Conservation (phyloP, 768 basidiomycete species). For the Clavulina sp. region DNA sequence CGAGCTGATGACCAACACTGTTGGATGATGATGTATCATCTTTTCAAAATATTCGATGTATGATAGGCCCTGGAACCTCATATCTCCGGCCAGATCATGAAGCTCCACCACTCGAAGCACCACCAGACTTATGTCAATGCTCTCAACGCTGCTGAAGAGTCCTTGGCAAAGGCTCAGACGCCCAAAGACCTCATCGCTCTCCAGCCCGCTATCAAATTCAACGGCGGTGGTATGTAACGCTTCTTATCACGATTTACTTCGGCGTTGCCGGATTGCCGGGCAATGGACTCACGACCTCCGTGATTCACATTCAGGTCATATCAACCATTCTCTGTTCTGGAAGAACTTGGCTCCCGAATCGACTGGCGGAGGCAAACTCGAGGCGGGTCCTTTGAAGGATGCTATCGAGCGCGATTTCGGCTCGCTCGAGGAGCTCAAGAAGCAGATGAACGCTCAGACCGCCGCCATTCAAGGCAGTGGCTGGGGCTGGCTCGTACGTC, state of each 20-base stretch:
- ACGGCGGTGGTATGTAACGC: slow-evolving; percentile 67
- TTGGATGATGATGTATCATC: neutral
- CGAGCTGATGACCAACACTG: neutral
- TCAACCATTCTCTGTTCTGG: slow-evolving; percentile 97
- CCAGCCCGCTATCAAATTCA: slow-evolving; percentile 89
- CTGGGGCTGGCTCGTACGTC: slow-evolving; percentile 88
- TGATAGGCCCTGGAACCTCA: slow-evolving; percentile 77
- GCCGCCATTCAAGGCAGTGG: slow-evolving; percentile 92
- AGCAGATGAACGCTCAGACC: slow-evolving; percentile 68
- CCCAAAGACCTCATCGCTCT: slow-evolving; percentile 64
- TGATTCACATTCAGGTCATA: slow-evolving; percentile 47
- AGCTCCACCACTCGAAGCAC: slow-evolving; percentile 71
- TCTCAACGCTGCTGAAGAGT: slow-evolving; percentile 79
- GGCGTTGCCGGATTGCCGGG: neutral
- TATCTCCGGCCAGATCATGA: slow-evolving; percentile 88
- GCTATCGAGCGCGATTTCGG: slow-evolving; percentile 74
- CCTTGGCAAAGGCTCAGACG: slow-evolving; percentile 42
- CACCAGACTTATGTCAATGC: slow-evolving; percentile 84
- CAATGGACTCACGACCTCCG: neutral
- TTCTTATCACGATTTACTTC: neutral
- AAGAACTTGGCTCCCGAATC: slow-evolving; percentile 74
- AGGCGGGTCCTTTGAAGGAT: slow-evolving; percentile 49
- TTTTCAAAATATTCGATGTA: neutral
- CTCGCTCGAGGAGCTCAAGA: slow-evolving; percentile 72
- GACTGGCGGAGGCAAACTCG: slow-evolving; percentile 45